Evolutionary conservation across 2,329 filamentous ascomycete genomes (phyloP).

Genomic region (Claviceps arundinis): DNA sequence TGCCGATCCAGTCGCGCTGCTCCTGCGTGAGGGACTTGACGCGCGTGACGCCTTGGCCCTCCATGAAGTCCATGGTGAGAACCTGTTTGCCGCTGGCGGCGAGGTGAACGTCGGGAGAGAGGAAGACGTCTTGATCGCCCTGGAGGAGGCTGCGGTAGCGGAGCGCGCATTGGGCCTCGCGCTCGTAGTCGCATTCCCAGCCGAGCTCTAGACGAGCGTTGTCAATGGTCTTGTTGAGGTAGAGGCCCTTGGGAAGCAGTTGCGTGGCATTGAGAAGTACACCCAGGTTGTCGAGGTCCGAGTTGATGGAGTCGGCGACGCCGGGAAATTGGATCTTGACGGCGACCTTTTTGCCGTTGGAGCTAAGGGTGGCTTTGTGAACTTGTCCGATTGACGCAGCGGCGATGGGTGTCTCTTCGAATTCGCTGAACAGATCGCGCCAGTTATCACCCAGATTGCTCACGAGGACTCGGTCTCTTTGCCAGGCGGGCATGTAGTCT

Average conservation of each 20-base stretch:
- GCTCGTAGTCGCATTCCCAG: conserved; percentile 93
- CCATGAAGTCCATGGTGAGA: conserved; percentile 85
- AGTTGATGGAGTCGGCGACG: conserved; percentile 90
- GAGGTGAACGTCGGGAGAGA: conserved; percentile 62
- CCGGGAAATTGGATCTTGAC: conserved; percentile 98
- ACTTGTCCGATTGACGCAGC: conserved; percentile 97
- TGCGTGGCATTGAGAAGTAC: conserved; percentile 83
- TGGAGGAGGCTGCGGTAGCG: conserved; percentile 65
- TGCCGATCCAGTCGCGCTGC: conserved; percentile 92
- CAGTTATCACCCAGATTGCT: conserved; percentile 72
- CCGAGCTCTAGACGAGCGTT: conserved; percentile 84
- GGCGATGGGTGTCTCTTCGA: conserved; percentile 84
- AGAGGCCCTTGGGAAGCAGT: conserved; percentile 80
- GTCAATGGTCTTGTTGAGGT: conserved; percentile 92
- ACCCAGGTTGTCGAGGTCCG: conserved; percentile 85
- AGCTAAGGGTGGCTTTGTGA: conserved; percentile 68
- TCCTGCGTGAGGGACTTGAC: conserved; percentile 61
- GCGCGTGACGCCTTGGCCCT: conserved; percentile 75
- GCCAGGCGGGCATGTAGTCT: conserved; percentile 94
- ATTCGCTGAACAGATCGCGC: conserved; percentile 69
- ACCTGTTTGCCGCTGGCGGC: conserved; percentile 79
- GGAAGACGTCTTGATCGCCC: conserved; percentile 55
- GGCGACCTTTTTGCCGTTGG: conserved; percentile 63
- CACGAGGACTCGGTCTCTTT: conserved; percentile 71
- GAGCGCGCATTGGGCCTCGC: conserved; percentile 69